phyloP scores from a whole-genome alignment of 352 stramenopile genomes.

The Globisporangium apiculatum region DNA sequence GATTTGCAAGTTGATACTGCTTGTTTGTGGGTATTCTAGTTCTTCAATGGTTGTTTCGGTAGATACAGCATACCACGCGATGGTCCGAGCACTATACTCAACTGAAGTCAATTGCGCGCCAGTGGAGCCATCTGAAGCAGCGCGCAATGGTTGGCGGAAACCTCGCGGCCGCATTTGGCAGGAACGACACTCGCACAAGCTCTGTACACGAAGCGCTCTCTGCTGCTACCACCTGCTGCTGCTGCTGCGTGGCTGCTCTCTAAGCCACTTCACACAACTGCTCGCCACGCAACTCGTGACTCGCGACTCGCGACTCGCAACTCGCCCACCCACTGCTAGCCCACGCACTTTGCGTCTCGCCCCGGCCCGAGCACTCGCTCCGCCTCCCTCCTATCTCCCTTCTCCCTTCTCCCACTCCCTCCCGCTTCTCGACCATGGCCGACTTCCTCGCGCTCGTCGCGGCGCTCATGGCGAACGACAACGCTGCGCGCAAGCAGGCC shows the following conservation, averaged over 20 bases:
- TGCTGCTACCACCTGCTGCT: background rate
- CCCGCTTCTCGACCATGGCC: slow-evolving; percentile 24
- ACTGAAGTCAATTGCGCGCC: background rate
- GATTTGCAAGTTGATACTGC: no score
- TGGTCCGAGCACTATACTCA: background rate
- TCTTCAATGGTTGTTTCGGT: no score
- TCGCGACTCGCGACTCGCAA: background rate
- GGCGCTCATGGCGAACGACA: slow-evolving; percentile 75
- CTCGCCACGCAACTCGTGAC: background rate
- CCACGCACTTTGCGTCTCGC: slow-evolving; percentile 1
- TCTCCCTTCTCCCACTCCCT: no score
- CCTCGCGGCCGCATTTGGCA: background rate
- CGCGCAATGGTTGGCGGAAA: background rate
- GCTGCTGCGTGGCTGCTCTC: background rate
- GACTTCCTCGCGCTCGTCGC: slow-evolving; percentile 68
- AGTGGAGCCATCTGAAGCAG: background rate
- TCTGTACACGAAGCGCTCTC: background rate
- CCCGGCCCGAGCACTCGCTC: background rate
- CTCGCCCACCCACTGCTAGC: background rate
- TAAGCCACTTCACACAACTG: no score
- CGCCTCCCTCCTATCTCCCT: background rate
- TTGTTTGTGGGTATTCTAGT: no score
- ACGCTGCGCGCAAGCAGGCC: slow-evolving; percentile 58
- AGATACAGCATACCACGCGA: no score
- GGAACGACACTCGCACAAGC: background rate